Evolutionary conservation across 2,329 filamentous ascomycete species (phyloP).

Genomic region (Diaporthe sp.): DNA sequence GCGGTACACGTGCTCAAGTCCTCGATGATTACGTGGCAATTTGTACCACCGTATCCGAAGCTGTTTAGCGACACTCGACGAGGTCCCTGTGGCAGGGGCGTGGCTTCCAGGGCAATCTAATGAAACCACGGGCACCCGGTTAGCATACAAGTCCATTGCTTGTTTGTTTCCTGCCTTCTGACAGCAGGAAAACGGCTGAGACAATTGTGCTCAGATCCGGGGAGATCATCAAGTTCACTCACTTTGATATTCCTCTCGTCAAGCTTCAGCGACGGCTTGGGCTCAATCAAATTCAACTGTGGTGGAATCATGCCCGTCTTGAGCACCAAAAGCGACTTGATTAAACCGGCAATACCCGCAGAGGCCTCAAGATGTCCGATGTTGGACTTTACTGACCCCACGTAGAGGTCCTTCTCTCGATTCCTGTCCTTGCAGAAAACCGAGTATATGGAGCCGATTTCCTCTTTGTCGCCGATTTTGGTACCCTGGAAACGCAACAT

Average conservation of each 20-base stretch:
- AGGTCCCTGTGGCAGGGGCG: conserved; percentile 31
- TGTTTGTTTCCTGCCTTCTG: conserved; percentile 34
- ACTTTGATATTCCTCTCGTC: conserved; percentile 34
- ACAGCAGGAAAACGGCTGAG: background rate
- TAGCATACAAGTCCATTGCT: background rate
- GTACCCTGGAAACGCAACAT: conserved; percentile 15
- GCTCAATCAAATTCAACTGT: conserved; percentile 35
- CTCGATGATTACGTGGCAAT: conserved; percentile 57
- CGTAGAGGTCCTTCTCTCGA: conserved; percentile 38
- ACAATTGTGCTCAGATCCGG: background rate
- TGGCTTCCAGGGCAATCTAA: conserved; percentile 34
- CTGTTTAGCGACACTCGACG: conserved; percentile 50
- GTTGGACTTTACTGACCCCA: conserved; percentile 42
- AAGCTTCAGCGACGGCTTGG: conserved; percentile 38
- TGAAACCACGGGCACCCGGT: background rate
- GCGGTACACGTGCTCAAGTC: conserved; percentile 3
- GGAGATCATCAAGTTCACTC: background rate
- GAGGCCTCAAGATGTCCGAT: conserved; percentile 43
- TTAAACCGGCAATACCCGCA: conserved; percentile 40
- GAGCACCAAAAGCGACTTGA: conserved; percentile 41
- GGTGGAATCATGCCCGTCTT: conserved; percentile 40
- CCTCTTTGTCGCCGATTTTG: conserved; percentile 23
- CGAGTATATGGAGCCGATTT: conserved; percentile 26
- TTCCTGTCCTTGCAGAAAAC: conserved; percentile 38
- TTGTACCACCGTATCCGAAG: conserved; percentile 61